Evolutionary conservation across 352 stramenopile species (phyloP), one percentile per base, ranked within the genome.

Genomic region (Phytophthora fragariae): DNA sequence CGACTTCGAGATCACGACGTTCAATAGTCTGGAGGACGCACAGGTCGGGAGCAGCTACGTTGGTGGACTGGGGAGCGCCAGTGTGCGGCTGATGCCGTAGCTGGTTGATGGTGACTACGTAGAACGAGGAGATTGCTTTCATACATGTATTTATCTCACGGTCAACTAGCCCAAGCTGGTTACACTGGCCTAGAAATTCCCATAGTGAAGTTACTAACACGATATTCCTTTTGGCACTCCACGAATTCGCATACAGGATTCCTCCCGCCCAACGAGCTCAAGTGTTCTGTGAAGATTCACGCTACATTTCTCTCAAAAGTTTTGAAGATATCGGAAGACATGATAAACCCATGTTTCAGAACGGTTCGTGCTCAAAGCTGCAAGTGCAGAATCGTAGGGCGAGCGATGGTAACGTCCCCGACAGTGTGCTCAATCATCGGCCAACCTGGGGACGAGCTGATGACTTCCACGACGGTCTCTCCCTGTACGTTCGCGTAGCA

Each of bases 1-100:
- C 73, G 83, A 96, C 73, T 96, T 94, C 71, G 87, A 96, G 69
- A 91, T 91, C 63, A 72, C 57, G n/a, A 79, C 77, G n/a, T 89
- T 75, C 35, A 79, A 64, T 9, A 90, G 72, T 55, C 63, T 89
- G 56, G 84, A 91, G 41, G 80, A 75, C 2, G 81, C 84, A 47
- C 84, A 89, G 37, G 75, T 60, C 53, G 80, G 81, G 10, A 77
- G 75, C 61, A 76, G 58, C 31, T 88, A 90, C 61, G 72, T 64
- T 1, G 71, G 70, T 0, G 63, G 80, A 1, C 65, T 82, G 57
- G 69, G 77, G 33, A 79, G 71, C 37, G 66, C 57, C 2, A 85
- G 77, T 63, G 79, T 89, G 58, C 73, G 83, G 15, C 64, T 91
- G 47, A 84, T 86, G 81, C 70, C 75, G 21, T 84, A 77, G 55